A percentile compares a stretch with the other conserved stretches of the same genome.
phyloP scores from a whole-genome alignment of 2,329 filamentous ascomycete genomes.

The Atkinsonella hypoxylon region DNA sequence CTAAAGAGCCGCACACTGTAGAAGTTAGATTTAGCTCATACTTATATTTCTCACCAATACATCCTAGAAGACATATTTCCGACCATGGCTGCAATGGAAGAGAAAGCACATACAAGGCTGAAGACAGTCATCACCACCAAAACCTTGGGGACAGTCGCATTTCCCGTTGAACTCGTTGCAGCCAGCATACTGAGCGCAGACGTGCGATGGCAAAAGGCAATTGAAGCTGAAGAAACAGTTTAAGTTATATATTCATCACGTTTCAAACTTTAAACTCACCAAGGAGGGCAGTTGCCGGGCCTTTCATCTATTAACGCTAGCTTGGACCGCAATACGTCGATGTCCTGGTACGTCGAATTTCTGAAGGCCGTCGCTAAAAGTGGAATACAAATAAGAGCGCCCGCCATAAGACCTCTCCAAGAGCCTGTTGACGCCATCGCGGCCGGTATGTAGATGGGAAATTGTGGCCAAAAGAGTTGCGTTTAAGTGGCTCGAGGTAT shows the following conservation, averaged over 20 bases:
- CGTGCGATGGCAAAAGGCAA: constrained; percentile 86
- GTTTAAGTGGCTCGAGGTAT: background rate
- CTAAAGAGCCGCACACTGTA: constrained; percentile 72
- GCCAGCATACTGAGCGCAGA: constrained; percentile 78
- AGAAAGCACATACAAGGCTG: constrained; percentile 48
- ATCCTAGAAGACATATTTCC: no score
- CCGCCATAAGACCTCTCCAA: constrained; percentile 26
- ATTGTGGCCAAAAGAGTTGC: constrained; percentile 3
- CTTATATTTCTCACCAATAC: background rate
- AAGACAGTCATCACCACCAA: constrained; percentile 88
- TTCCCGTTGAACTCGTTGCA: constrained; percentile 88
- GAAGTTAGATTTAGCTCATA: background rate
- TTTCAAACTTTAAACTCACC: constrained; percentile 30
- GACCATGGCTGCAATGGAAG: no score
- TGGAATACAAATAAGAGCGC: constrained; percentile 28
- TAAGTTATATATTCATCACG: constrained; percentile 16
- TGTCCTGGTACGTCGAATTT: constrained; percentile 47
- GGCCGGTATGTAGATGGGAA: constrained; percentile 11
- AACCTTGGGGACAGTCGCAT: constrained; percentile 84
- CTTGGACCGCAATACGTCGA: constrained; percentile 51
- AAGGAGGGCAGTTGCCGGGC: constrained; percentile 68
- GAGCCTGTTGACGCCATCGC: constrained; percentile 27
- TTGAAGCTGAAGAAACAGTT: constrained; percentile 60
- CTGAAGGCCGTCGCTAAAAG: constrained; percentile 26
- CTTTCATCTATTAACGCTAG: constrained; percentile 62